Conservation (phyloP, 257 asterid species). For the Capsicum rhomboideum region DNA sequence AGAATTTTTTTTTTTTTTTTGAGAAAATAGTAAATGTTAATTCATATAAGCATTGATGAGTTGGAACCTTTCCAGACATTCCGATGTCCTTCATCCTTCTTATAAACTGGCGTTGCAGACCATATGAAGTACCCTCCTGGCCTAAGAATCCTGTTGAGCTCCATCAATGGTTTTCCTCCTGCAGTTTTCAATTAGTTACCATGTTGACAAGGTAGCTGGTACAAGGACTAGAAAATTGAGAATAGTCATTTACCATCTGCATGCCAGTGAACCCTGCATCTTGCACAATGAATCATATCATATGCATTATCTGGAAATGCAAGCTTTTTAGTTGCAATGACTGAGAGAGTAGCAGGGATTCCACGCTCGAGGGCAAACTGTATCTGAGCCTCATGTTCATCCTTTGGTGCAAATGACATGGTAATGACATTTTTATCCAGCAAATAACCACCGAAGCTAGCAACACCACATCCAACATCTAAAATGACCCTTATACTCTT, state of each 20-base stretch:
- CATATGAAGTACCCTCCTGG: constrained; percentile 95
- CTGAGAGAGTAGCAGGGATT: constrained; percentile 83
- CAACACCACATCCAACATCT: constrained; percentile 99
- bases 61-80: constrained; percentile 73
- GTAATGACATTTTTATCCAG: constrained; percentile 72
- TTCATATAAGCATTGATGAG: background rate
- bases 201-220: background rate
- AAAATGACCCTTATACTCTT: constrained; percentile 73
- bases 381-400: constrained; percentile 99
- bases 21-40: background rate
- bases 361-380: constrained; percentile 98
- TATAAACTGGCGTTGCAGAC: constrained; percentile 98
- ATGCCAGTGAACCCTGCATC: constrained; percentile 98
- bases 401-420: constrained; percentile 96
- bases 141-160: constrained; percentile 86
- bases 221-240: background rate
- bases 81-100: constrained; percentile 49
- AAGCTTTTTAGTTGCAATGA: constrained; percentile 80
- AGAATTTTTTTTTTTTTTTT: no score
- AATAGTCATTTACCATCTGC: constrained; percentile 55
- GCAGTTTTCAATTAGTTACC: constrained; percentile 19
- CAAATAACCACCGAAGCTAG: constrained; percentile 93
- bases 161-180: constrained; percentile 90
- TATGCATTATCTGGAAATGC: constrained; percentile 71
- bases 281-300: constrained; percentile 89